phyloP scores from a whole-genome alignment of 306 rosid genomes.

The Castanea sativa region DNA sequence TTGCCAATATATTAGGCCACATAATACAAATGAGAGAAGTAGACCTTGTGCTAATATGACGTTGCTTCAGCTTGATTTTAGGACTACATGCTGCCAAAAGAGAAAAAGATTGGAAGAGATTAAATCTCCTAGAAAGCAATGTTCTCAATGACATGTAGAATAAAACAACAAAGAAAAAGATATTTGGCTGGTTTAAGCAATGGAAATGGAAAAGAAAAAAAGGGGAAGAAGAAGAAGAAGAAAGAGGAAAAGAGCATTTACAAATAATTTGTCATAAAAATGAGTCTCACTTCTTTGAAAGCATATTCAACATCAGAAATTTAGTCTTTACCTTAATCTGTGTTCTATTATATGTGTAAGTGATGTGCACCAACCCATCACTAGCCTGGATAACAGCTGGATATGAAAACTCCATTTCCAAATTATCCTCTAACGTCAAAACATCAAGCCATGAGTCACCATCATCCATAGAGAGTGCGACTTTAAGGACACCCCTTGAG shows the following conservation, averaged over 20 bases:
- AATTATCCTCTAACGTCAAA: conserved; percentile 68
- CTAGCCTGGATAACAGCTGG: conserved; percentile 90
- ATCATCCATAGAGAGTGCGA: conserved; percentile 75
- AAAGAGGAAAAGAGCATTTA: background rate
- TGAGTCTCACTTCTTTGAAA: conserved; percentile 2
- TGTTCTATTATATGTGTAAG: conserved; percentile 79
- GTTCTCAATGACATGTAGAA: conserved; percentile 2
- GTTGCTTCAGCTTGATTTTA: conserved; percentile 41
- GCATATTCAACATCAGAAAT: conserved; percentile 11
- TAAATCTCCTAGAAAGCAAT: conserved; percentile 3
- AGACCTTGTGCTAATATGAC: conserved; percentile 15
- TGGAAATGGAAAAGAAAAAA: background rate
- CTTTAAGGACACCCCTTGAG: conserved; percentile 77
- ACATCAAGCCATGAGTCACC: conserved; percentile 80
- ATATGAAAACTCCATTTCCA: conserved; percentile 78
- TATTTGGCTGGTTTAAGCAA: background rate
- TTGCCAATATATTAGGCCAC: background rate
- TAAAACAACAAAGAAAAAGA: conserved; percentile 9
- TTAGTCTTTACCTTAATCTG: conserved; percentile 70
- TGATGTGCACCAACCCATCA: conserved; percentile 69
- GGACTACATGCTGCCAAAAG: conserved; percentile 76
- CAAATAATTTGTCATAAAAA: background rate
- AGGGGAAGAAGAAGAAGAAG: too few species aligned
- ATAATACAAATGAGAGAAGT: conserved; percentile 8
- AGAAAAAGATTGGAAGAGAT: conserved; percentile 9